A percentile compares a stretch with the other conserved stretches of the same genome.
phyloP scores from a whole-genome alignment of 208 protist genomes.

The Acanthamoeba healyi region DNA sequence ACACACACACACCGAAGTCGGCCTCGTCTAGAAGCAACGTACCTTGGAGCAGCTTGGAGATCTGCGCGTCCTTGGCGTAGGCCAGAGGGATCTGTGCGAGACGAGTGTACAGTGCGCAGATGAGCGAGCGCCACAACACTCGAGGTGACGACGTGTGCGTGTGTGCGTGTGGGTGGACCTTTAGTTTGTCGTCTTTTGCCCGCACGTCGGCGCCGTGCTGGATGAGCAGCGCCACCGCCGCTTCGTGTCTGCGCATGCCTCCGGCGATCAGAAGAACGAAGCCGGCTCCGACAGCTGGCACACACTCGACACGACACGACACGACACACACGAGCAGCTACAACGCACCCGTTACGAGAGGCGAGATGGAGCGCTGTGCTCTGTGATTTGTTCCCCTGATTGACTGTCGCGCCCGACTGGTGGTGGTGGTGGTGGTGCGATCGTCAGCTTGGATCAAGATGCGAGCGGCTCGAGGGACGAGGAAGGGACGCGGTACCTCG shows the following conservation, averaged over 20 bases:
- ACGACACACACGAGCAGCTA: background rate
- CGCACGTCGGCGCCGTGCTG: constrained; percentile 26
- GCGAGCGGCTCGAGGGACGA: too few species aligned
- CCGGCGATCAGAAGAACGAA: too few species aligned
- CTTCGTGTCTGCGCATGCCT: background rate
- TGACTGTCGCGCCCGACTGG: background rate
- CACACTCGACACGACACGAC: background rate
- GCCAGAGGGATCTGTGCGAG: constrained; percentile 30
- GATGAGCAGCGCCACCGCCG: background rate
- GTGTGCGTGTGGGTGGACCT: background rate
- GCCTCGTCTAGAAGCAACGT: background rate
- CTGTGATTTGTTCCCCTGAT: constrained; percentile 7
- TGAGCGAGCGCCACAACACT: too few species aligned
- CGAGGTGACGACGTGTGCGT: background rate
- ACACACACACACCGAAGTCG: too few species aligned
- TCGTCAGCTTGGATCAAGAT: too few species aligned
- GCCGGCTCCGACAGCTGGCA: background rate
- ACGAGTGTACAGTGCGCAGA: too few species aligned
- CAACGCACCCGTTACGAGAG: background rate
- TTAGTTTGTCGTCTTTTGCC: constrained; percentile 10
- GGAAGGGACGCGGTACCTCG: background rate
- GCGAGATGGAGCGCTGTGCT: constrained; percentile 3
- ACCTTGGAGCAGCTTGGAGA: constrained; percentile 33
- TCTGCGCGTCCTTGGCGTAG: background rate
- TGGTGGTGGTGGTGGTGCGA: background rate